These are phyloP conservation scores for Chlorella sorokiniana DNA, from an alignment of 139 green algal genomes.

Conservation along the genomic window DNA sequence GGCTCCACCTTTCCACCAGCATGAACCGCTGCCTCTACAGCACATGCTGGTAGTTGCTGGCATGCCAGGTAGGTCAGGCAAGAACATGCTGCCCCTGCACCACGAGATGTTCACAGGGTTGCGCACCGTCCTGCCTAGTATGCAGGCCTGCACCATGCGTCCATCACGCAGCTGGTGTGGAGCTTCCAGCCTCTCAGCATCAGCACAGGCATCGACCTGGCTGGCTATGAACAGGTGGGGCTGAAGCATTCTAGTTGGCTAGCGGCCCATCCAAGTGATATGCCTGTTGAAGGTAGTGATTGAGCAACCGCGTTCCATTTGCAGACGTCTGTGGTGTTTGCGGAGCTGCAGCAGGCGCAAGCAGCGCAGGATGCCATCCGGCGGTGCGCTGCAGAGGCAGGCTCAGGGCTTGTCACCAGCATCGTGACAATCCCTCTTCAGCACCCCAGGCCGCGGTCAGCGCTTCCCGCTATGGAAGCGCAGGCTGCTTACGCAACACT, in stretches of 20 bases:
- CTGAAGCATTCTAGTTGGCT: not conserved
- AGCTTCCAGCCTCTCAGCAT: not conserved
- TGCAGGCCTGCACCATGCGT: conserved; percentile 12
- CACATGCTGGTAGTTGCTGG: too few species aligned
- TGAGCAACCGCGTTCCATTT: too few species aligned
- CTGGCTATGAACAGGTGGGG: not conserved
- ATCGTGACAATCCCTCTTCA: conserved; percentile 8
- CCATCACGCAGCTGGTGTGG: not conserved
- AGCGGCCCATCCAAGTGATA: not conserved
- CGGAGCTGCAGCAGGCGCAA: conserved; percentile 24
- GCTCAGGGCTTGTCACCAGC: not conserved
- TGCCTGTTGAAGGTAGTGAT: too few species aligned
- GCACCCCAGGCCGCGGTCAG: too few species aligned
- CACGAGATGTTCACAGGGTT: too few species aligned
- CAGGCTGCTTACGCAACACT: not conserved
- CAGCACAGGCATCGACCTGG: not conserved
- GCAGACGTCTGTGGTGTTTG: conserved; percentile 6
- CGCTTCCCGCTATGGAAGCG: too few species aligned
- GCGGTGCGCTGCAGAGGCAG: too few species aligned
- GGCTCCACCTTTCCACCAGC: too few species aligned
- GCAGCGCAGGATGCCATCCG: not conserved
- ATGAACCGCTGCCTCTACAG: too few species aligned
- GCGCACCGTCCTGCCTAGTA: too few species aligned
- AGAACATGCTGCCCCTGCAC: too few species aligned
- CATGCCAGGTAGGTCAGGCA: too few species aligned